Conservation (phyloP, 495 filamentous ascomycete species). For the Penicillium steckii region DNA sequence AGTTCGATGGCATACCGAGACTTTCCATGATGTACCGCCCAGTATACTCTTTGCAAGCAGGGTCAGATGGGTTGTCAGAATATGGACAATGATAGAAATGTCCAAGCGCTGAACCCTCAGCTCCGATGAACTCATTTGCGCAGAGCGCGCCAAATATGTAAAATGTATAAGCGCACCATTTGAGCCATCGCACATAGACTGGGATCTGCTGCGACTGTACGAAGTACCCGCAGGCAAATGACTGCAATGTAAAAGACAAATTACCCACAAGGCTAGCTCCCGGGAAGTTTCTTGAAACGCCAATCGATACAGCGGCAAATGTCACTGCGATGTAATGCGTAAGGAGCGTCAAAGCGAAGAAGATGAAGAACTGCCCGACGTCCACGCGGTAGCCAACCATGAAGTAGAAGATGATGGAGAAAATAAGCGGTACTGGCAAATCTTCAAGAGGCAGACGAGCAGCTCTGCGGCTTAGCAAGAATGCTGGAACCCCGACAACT, state of each 20-base stretch:
- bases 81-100: slow-evolving; percentile 68
- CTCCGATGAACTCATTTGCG: slow-evolving; percentile 66
- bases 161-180: slow-evolving; percentile 56
- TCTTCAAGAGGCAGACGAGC: slow-evolving; percentile 67
- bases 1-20: slow-evolving; percentile 60
- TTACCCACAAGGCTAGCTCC: slow-evolving; percentile 65
- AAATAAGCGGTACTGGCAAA: slow-evolving; percentile 65
- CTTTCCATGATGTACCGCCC: slow-evolving; percentile 65
- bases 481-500: slow-evolving; percentile 64
- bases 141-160: slow-evolving; percentile 66
- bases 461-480: slow-evolving; percentile 62
- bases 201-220: slow-evolving; percentile 69
- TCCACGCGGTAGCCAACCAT: slow-evolving; percentile 68
- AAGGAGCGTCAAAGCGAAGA: slow-evolving; percentile 61
- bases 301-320: slow-evolving; percentile 57
- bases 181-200: slow-evolving; percentile 71
- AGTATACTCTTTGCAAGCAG: slow-evolving; percentile 63
- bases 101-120: slow-evolving; percentile 31
- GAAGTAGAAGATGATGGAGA: slow-evolving; percentile 68
- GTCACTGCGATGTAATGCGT: slow-evolving; percentile 67
- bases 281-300: slow-evolving; percentile 59
- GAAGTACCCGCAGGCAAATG: slow-evolving; percentile 69
- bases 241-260: slow-evolving; percentile 67
- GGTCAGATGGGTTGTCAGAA: slow-evolving; percentile 53
- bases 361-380: slow-evolving; percentile 63